These are phyloP conservation scores for Pueraria montana DNA, from an alignment of 306 rosid species.

Conservation along the genomic window DNA sequence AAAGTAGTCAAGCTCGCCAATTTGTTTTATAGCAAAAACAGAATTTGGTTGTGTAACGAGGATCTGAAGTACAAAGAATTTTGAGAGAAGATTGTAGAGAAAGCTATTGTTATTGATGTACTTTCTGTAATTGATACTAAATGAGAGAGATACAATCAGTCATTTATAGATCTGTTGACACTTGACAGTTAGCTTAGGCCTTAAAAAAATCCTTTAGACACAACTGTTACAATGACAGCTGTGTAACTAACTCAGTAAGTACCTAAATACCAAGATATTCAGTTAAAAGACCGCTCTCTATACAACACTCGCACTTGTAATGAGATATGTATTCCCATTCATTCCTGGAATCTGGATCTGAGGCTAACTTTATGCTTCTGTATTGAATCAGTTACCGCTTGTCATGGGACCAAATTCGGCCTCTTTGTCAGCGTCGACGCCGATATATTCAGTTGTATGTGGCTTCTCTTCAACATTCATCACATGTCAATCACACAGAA, in stretches of 20 bases:
- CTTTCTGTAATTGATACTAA: background rate
- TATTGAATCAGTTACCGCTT: conserved; percentile 78
- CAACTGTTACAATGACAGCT: background rate
- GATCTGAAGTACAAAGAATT: background rate
- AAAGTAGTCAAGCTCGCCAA: background rate
- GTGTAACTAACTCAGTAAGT: background rate
- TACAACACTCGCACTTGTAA: background rate
- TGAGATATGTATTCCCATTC: conserved; percentile 20
- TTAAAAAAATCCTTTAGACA: background rate
- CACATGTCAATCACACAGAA: conserved; percentile 59
- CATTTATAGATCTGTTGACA: background rate
- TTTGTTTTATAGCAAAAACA: background rate
- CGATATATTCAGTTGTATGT: conserved; percentile 86
- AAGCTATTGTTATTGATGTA: background rate
- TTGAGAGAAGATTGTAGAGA: background rate
- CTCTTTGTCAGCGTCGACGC: conserved; percentile 94
- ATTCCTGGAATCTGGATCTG: conserved; percentile 23
- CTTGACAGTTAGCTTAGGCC: background rate
- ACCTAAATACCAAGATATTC: background rate
- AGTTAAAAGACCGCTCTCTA: background rate
- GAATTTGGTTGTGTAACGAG: background rate
- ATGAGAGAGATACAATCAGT: background rate
- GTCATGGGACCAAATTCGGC: conserved; percentile 91
- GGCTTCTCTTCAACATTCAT: conserved; percentile 72
- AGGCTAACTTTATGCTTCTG: conserved; percentile 50